Percentiles rank a stretch among this genome's conserved stretches.
Evolutionary conservation across 2,329 filamentous ascomycete genomes (phyloP).

Genomic region (Monosporascus sp.): DNA sequence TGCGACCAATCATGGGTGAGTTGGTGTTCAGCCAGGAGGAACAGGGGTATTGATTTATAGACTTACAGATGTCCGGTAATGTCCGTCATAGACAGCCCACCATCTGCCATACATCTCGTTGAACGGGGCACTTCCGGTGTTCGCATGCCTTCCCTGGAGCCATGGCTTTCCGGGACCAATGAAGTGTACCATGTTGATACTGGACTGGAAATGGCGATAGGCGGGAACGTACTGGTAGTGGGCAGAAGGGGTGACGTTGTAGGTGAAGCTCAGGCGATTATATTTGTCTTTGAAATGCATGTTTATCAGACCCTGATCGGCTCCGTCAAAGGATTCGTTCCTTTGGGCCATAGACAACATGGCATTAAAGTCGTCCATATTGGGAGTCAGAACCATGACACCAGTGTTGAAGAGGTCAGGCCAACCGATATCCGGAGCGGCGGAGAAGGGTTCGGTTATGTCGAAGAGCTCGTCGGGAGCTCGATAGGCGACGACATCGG

Average conservation of each 20-base stretch:
- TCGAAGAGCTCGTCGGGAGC: conserved; percentile 91
- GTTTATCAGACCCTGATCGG: conserved; percentile 92
- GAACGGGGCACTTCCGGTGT: conserved; percentile 59
- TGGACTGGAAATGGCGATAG: conserved; percentile 86
- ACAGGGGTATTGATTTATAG: background rate
- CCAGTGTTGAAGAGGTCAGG: conserved; percentile 98
- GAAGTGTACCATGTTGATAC: conserved; percentile 89
- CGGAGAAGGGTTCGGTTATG: conserved; percentile 53
- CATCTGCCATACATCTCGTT: conserved; percentile 81
- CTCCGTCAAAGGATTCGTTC: conserved; percentile 92
- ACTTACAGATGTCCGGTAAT: conserved; percentile 60
- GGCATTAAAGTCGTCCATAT: conserved; percentile 82
- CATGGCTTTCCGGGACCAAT: conserved; percentile 91
- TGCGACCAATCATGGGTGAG: conserved; percentile 17
- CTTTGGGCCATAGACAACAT: conserved; percentile 77
- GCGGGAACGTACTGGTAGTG: conserved; percentile 98
- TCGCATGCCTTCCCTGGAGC: conserved; percentile 57
- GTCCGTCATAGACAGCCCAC: conserved; percentile 92
- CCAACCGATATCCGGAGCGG: conserved; percentile 95
- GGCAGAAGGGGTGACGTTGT: conserved; percentile 94
- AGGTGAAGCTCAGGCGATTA: conserved; percentile 87
- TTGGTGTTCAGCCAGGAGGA: conserved; percentile 4
- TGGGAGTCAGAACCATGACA: conserved; percentile 85
- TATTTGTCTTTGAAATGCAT: conserved; percentile 83
- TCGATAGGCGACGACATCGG: conserved; percentile 85